Evolutionary conservation across 2,329 filamentous ascomycete species (phyloP).

Genomic region (Claviceps paspali): DNA sequence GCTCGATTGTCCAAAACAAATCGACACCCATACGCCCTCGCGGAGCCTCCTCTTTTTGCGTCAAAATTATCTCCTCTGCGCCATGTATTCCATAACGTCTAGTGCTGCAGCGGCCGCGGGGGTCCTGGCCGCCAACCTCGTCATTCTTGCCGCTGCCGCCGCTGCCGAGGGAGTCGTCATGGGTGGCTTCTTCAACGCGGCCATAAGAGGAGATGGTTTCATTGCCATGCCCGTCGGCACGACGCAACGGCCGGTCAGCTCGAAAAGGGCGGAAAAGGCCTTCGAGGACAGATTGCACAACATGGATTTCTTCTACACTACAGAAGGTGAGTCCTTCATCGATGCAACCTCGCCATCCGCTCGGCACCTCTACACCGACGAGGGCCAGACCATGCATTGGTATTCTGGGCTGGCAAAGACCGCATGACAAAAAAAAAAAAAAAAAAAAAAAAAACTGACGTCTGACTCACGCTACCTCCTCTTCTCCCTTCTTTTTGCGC

Average conservation of each 20-base stretch:
- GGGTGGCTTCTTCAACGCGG: constrained; percentile 14
- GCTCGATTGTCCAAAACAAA: too few species aligned
- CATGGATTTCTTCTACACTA: constrained; percentile 23
- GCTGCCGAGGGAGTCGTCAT: constrained; percentile 1
- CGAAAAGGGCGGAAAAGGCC: constrained; percentile 9
- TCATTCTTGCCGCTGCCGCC: constrained; percentile 1
- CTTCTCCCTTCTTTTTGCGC: background rate
- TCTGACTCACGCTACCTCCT: too few species aligned
- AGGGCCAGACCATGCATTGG: too few species aligned
- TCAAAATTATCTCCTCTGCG: background rate
- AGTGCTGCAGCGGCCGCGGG: constrained; percentile 6
- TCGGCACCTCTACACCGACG: too few species aligned
- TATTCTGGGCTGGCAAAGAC: background rate
- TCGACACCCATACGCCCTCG: too few species aligned
- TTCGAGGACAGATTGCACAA: constrained; percentile 20
- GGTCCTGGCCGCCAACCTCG: constrained; percentile 5
- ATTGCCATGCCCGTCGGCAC: constrained; percentile 21
- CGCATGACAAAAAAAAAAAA: too few species aligned
- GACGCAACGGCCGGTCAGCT: constrained; percentile 11
- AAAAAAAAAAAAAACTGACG: too few species aligned
- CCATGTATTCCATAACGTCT: constrained; percentile 7
- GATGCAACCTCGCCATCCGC: too few species aligned
- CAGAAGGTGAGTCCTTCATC: constrained; percentile 21
- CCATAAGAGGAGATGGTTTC: constrained; percentile 20
- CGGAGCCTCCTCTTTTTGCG: too few species aligned